Evolutionary conservation across 441 rosid genomes (phyloP), one percentile per base, ranked within the genome.

Genomic region (Populus hybrid): DNA sequence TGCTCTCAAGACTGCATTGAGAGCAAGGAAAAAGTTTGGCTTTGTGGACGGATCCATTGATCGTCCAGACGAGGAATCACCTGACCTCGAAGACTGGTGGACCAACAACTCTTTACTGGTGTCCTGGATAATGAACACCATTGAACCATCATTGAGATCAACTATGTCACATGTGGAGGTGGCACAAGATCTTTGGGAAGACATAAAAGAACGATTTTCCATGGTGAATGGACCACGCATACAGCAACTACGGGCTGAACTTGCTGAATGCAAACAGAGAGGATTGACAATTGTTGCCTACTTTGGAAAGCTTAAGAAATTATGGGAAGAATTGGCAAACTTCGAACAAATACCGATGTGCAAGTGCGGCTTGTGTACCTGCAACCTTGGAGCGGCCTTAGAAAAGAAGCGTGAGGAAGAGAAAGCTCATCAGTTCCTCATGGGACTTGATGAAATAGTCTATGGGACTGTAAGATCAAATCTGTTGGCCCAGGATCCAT

Each of bases 41-140:
- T 73, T 74, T 38, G 36, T 81, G 11, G 73, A 73, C 74, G 76
- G 84, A 20, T 18, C 50, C 0, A 9, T 81, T 21, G 69, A 12
- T 3, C 4, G 69, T 8, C 76, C 66, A 2, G 2, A 4, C 0
- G 34, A 69, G 36, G 78, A 66, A 32, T 72, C 73, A 1, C 0
- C 21, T 0, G 32, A 10, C 10, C 10, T 4, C 0, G 69, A 78
- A 28, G 78, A 69, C 12, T 78, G 84, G 78, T 73, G 36, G 81
- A 77, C 38, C 5, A 40, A 73, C 18, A 81, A 77, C 8, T 77
- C 64, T 5, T 74, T 78, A 40, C 36, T 81, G 2, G 73, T 74
- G 5, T 74, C 77, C 1, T 64, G 69, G 69, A 26, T 81, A 5
- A 5, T 74, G 3, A 78, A 78, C 40, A 75, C 72, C 10, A 78